Conservation (phyloP, 306 rosid genomes). For the Mimosa bimucronata region DNA sequence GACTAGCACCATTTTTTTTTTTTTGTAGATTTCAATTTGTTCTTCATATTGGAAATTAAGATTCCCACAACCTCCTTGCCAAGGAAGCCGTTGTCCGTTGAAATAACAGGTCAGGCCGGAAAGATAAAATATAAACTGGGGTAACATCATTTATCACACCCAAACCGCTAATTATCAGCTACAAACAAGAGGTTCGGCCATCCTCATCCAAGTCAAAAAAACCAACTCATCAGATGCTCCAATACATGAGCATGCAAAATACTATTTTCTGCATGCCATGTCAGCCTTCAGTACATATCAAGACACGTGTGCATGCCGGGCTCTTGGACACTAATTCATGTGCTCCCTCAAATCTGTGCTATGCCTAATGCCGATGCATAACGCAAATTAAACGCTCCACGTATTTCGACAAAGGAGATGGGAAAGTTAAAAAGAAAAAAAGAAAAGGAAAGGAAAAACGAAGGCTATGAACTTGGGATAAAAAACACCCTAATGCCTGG, state of each 20-base stretch:
- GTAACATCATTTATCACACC: not conserved
- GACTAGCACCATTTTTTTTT: not conserved
- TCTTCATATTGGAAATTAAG: not conserved
- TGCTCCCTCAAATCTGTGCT: not conserved
- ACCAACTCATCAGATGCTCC: not conserved
- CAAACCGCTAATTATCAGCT: not conserved
- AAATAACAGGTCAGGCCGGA: not conserved
- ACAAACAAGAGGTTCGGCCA: not conserved
- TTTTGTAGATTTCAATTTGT: too few species aligned
- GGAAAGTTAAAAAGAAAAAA: too few species aligned
- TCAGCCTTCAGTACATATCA: not conserved
- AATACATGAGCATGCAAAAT: not conserved
- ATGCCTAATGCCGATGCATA: constrained; percentile 18
- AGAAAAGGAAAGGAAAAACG: too few species aligned
- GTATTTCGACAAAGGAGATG: constrained; percentile 3
- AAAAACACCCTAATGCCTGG: constrained; percentile 25
- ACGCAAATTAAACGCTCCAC: not conserved
- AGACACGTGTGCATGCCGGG: not conserved
- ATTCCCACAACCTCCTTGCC: not conserved
- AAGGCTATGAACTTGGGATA: not conserved
- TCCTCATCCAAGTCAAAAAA: not conserved
- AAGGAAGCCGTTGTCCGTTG: not conserved
- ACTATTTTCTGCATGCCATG: not conserved
- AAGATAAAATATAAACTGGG: too few species aligned
- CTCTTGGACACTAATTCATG: not conserved